Evolutionary conservation across 2,329 filamentous ascomycete species (phyloP).

Genomic region (Colletotrichum acutatum): DNA sequence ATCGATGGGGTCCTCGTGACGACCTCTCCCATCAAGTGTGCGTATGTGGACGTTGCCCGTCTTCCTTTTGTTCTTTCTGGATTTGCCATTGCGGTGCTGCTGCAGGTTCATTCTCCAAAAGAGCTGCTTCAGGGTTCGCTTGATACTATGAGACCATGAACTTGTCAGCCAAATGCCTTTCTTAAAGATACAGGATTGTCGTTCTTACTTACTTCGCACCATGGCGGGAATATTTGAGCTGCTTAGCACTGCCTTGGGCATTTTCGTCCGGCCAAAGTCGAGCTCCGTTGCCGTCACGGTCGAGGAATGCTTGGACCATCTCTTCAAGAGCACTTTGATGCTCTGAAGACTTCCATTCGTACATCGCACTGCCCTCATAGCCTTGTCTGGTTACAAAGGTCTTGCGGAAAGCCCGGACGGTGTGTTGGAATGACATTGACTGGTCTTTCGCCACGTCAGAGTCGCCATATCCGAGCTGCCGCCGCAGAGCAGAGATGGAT

Average conservation of each 20-base stretch:
- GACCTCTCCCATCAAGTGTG: neutral
- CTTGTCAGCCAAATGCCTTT: neutral
- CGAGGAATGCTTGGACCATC: constrained; percentile 21
- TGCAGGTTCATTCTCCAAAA: constrained; percentile 30
- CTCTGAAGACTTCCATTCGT: constrained; percentile 20
- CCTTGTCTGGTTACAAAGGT: constrained; percentile 4
- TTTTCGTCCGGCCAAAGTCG: constrained; percentile 24
- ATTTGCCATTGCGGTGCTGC: constrained; percentile 19
- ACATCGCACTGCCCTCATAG: neutral
- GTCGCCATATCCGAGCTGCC: constrained; percentile 18
- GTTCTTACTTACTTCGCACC: neutral
- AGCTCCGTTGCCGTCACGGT: constrained; percentile 7
- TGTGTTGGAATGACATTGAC: constrained; percentile 11
- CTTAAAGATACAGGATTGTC: neutral
- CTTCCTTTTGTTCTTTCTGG: neutral
- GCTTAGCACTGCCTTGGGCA: neutral
- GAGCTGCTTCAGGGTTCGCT: constrained; percentile 17
- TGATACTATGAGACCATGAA: constrained; percentile 2
- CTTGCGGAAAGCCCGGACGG: constrained; percentile 10
- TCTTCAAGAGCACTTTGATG: constrained; percentile 20
- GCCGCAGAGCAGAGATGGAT: constrained; percentile 10
- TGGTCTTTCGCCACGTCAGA: neutral
- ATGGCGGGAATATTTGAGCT: constrained; percentile 4
- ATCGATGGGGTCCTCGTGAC: neutral
- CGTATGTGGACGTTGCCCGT: neutral